Base-by-base conservation (phyloP, 2,329 filamentous ascomycete species). In the Thermomyces lanuginosus region DNA sequence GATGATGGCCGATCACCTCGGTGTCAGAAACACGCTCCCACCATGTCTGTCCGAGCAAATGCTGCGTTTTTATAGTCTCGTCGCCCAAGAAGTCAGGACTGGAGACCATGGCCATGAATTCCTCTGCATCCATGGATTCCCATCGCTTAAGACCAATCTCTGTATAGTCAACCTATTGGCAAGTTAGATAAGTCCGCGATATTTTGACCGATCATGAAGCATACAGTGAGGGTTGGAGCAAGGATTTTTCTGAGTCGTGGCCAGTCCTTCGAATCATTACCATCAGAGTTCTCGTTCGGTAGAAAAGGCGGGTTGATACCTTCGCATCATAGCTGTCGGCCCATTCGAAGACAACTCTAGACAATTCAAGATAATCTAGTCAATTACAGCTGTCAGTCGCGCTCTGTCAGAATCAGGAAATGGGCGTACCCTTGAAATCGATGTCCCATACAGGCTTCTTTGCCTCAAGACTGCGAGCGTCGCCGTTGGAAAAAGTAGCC, bases 161-260 rank as follows among this genome's bases (percentile, higher is more conserved):
- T 26, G 66, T 68, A 63, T 83, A 83, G 60, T 83, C 77, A 41
- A 82, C 64, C 62, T 75, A 48, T 8, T 9, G 10, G 10, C 17
- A 3, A 8, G 11, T 11, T 22, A 16, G 12, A 22, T 30, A 14
- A 34, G 28, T 10, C 16, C 20, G 14, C 9, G 22, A 14, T 21
- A 24, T 13, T 8, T 17, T 7, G 15, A 19, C 4, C 6, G 16
- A 9, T n/a, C 11, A 10, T 21, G 9, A 17, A 13, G 22, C 24
- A 21, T 35, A 36, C 44, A 12, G 35, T 44, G 22, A 46, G 30
- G 2, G 39, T 44, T 15, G 60, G 58, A 8, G 60, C 57, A 22
- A 64, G 49, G 38, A 55, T 55, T 17, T 43, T 44, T 28, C 43
- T 42, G 7, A 58, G 45, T 13, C 53, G 49, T 12, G 44, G 41